Conservation (phyloP, 495 filamentous ascomycete genomes). For the Chaetomidium leptoderma region DNA sequence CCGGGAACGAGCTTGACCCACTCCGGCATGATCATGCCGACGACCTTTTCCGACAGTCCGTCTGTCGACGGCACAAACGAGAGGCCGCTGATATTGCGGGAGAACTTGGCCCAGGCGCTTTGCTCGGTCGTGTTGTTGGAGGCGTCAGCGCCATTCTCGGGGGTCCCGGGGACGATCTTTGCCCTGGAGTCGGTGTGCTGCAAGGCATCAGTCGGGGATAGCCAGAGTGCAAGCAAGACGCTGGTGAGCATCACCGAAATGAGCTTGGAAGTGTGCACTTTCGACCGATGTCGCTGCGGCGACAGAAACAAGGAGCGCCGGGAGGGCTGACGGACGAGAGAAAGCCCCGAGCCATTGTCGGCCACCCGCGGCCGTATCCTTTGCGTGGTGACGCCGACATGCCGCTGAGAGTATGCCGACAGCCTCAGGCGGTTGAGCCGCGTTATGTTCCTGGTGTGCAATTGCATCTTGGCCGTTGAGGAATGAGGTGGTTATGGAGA, state of each 20-base stretch:
- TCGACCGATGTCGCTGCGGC: conserved; percentile 11
- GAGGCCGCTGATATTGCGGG: conserved; percentile 56
- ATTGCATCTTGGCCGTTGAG: neutral
- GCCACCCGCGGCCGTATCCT: neutral
- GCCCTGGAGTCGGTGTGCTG: conserved; percentile 11
- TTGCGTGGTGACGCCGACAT: neutral
- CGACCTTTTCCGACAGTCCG: conserved; percentile 60
- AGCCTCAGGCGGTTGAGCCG: neutral
- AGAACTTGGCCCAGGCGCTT: conserved; percentile 58
- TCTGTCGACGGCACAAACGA: conserved; percentile 49
- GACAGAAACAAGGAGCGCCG: conserved; percentile 13
- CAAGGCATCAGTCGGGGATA: conserved; percentile 39
- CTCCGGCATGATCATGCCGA: conserved; percentile 67
- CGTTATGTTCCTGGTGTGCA: neutral
- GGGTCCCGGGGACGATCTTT: neutral
- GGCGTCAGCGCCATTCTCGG: neutral
- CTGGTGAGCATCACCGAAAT: conserved; percentile 31
- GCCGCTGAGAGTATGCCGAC: neutral
- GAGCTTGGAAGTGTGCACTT: conserved; percentile 14
- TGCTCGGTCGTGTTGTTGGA: conserved; percentile 16
- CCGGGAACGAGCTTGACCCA: conserved; percentile 76
- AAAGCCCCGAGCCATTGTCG: neutral
- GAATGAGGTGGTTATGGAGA: neutral
- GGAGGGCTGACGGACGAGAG: neutral
- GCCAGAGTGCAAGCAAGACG: conserved; percentile 40